phyloP scores from a whole-genome alignment of 2,329 filamentous ascomycete genomes.

The Aspergillus sp. region DNA sequence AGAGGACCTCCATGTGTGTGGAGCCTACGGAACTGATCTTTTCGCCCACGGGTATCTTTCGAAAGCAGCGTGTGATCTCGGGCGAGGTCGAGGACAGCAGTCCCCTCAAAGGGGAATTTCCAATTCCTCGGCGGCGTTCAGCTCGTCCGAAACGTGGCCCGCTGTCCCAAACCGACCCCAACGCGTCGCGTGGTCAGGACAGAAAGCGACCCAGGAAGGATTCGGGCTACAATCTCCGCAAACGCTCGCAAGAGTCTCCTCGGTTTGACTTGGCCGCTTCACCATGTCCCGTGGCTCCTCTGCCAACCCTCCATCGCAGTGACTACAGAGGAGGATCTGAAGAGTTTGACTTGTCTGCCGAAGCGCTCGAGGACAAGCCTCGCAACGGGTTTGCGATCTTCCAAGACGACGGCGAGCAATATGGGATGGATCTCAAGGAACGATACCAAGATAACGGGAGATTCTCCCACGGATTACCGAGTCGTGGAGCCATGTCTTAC shows the following conservation, averaged over 20 bases:
- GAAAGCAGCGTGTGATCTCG: constrained; percentile 38
- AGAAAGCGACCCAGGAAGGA: constrained; percentile 16
- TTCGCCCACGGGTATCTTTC: constrained; percentile 34
- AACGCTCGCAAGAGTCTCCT: constrained; percentile 6
- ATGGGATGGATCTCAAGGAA: constrained; percentile 6
- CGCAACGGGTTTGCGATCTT: constrained; percentile 28
- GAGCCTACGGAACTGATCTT: constrained; percentile 41
- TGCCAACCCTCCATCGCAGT: constrained; percentile 9
- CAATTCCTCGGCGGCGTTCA: constrained; percentile 28
- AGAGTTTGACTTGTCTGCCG: constrained; percentile 26
- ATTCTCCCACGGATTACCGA: constrained; percentile 14
- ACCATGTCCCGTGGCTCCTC: constrained; percentile 12
- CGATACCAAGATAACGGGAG: constrained; percentile 4
- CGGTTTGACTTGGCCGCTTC: constrained; percentile 12
- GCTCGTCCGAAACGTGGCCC: constrained; percentile 20
- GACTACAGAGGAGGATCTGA: constrained; percentile 18
- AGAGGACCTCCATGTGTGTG: constrained; percentile 35
- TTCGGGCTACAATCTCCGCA: constrained; percentile 5
- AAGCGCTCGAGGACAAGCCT: constrained; percentile 19
- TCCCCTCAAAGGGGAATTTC: constrained; percentile 37
- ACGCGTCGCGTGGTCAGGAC: constrained; percentile 20
- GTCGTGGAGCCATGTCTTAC: constrained; percentile 5
- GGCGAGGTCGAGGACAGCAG: constrained; percentile 41
- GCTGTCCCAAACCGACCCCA: constrained; percentile 25
- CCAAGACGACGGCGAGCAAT: constrained; percentile 20